A percentile compares a stretch with the other conserved stretches of the same genome.
Conservation (phyloP, 139 green algal species). For the Picochlorum sp. region DNA sequence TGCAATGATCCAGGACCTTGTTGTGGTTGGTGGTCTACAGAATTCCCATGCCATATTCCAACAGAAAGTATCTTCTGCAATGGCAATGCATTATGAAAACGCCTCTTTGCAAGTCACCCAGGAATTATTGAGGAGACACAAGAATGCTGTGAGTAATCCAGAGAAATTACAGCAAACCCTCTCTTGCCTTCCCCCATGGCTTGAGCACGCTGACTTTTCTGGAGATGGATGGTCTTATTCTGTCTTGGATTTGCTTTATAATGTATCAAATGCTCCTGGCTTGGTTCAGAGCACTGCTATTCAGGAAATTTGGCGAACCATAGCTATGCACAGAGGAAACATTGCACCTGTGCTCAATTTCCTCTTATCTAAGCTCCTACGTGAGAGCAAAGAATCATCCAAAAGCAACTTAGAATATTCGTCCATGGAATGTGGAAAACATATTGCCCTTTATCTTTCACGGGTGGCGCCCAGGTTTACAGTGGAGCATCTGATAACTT, state of each 20-base stretch:
- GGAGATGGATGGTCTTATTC: slow-evolving; percentile 51
- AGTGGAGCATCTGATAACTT: slow-evolving; percentile 69
- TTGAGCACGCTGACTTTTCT: slow-evolving; percentile 70
- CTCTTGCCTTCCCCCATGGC: slow-evolving; percentile 76
- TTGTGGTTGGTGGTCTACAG: slow-evolving; percentile 61
- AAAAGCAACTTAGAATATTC: not conserved
- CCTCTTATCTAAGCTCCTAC: slow-evolving; percentile 44
- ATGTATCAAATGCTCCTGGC: slow-evolving; percentile 7
- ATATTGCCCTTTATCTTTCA: slow-evolving; percentile 76
- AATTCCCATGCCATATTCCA: slow-evolving; percentile 84
- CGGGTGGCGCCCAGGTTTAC: slow-evolving; percentile 63
- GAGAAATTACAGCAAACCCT: slow-evolving; percentile 42
- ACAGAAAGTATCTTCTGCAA: slow-evolving; percentile 54
- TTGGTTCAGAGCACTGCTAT: slow-evolving; percentile 21
- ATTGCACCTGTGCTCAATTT: slow-evolving; percentile 82
- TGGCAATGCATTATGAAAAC: slow-evolving; percentile 72
- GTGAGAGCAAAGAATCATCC: slow-evolving; percentile 36
- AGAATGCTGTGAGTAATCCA: not conserved
- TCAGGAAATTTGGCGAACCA: slow-evolving; percentile 72
- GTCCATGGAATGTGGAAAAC: slow-evolving; percentile 49
- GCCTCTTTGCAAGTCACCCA: slow-evolving; percentile 69
- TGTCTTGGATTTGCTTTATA: slow-evolving; percentile 25
- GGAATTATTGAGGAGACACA: slow-evolving; percentile 63
- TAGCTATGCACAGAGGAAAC: slow-evolving; percentile 68
- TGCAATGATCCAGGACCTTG: slow-evolving; percentile 5